A percentile compares a stretch with the other conserved stretches of the same genome.
Conservation (phyloP, 805 yeast species). For the Kazachstania psychrophila region DNA sequence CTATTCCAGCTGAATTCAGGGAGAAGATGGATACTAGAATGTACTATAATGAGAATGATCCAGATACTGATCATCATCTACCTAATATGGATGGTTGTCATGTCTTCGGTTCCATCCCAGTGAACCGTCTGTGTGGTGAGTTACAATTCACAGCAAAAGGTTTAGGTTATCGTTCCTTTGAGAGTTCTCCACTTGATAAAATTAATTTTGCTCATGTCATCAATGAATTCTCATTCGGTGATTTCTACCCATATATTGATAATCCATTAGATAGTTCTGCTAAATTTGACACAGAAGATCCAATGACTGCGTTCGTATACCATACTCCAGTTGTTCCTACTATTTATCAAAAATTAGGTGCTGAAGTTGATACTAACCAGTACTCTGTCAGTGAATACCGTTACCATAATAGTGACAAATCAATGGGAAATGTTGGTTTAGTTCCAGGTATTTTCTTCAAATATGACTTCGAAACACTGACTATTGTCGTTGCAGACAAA, state of each 20-base stretch:
- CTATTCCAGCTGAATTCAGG: constrained; percentile 56
- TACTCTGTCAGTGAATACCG: constrained; percentile 60
- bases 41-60: constrained; percentile 13
- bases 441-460: constrained; percentile 75
- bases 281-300: constrained; percentile 39
- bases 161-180: constrained; percentile 42
- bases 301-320: constrained; percentile 50
- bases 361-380: constrained; percentile 70
- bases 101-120: constrained; percentile 72
- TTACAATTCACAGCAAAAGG: constrained; percentile 78
- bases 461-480: constrained; percentile 84
- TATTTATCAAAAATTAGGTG: constrained; percentile 57
- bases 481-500: constrained; percentile 56
- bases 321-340: constrained; percentile 80
- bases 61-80: constrained; percentile 34
- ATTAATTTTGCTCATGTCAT: constrained; percentile 79
- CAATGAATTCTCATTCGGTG: constrained; percentile 84
- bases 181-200: constrained; percentile 38
- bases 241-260: constrained; percentile 72
- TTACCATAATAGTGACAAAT: constrained; percentile 13
- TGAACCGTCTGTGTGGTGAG: constrained; percentile 78
- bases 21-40: constrained; percentile 31
- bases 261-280: constrained; percentile 83
- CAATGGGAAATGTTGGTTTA: constrained; percentile 11
- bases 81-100: constrained; percentile 65